These are phyloP conservation scores for Penicillium crystallinum DNA, from an alignment of 495 filamentous ascomycete genomes.

Conservation along the genomic window DNA sequence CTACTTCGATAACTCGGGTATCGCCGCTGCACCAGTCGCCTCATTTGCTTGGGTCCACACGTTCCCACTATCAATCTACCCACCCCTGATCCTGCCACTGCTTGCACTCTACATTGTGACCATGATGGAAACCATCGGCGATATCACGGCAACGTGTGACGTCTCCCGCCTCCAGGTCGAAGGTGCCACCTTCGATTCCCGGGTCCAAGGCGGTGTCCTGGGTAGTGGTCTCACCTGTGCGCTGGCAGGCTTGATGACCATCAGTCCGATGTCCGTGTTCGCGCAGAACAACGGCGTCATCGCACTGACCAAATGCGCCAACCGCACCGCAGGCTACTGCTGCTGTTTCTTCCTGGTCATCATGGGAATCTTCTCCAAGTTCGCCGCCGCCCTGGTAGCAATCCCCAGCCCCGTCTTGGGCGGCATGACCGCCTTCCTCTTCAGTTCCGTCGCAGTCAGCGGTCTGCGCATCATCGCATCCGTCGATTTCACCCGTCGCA, in stretches of 20 bases:
- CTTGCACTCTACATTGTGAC: constrained; percentile 84
- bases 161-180: constrained; percentile 82
- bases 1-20: constrained; percentile 70
- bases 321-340: constrained; percentile 76
- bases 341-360: constrained; percentile 76
- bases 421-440: constrained; percentile 92
- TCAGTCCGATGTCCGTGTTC: constrained; percentile 75
- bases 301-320: constrained; percentile 81
- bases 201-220: constrained; percentile 81
- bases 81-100: constrained; percentile 76
- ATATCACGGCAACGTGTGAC: constrained; percentile 57
- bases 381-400: constrained; percentile 79
- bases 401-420: constrained; percentile 79
- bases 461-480: constrained; percentile 80
- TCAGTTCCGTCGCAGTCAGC: constrained; percentile 76
- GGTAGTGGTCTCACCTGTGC: constrained; percentile 76
- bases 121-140: constrained; percentile 84
- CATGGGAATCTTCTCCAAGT: constrained; percentile 89
- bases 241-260: constrained; percentile 75
- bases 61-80: constrained; percentile 75
- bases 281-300: constrained; percentile 95
- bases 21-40: constrained; percentile 64
- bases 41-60: constrained; percentile 92
- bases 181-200: constrained; percentile 74
- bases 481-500: constrained; percentile 75